Base-by-base conservation (phyloP, 2,329 filamentous ascomycete genomes). In the Xylariaceae sp. region DNA sequence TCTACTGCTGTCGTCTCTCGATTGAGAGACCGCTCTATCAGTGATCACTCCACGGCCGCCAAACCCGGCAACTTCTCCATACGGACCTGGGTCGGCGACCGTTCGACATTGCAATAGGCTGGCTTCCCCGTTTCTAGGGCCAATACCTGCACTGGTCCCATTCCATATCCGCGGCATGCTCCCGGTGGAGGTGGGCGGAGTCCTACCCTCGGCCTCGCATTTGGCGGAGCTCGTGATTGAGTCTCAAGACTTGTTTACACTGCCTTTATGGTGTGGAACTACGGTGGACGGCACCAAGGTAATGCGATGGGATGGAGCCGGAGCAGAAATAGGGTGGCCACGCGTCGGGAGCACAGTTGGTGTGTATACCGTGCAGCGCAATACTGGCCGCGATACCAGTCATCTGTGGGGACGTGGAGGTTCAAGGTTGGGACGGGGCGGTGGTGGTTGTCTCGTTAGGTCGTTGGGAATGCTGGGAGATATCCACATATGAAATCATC, bases 231-330 rank as follows among this genome's bases (percentile, higher is more conserved):
- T 54, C 51, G 51, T 56, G 54, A 56, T 41, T 16, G 39, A 18
- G 51, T 56, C 54, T 54, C 51, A 21, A 51, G 54, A 51, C 51
- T 43, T 39, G 43, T 47, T 32, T 53, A 43, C 47, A n/a, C 29
- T 39, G 44, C 26, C 26, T 26, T 4, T 26, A 26, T 26, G 8
- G 26, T 26, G 8, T 26, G 5, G n/a, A n/a, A n/a, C n/a, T n/a
- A n/a, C n/a, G n/a, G n/a, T n/a, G n/a, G 26, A 26, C 8, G 26
- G 26, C 26, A 8, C 26, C 26, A 26, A 26, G 26, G 26, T 5
- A 4, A 26, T 26, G 26, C 5, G 26, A 26, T 26, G 26, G 26
- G 26, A 8, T 8, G n/a, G n/a, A n/a, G n/a, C 8, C 8, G 26
- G 4, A 8, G 26, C 8, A 5, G 26, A 26, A 26, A 5, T 26